A percentile compares a stretch with the other conserved stretches of the same genome.
phyloP scores from a whole-genome alignment of 108 stramenopile genomes.

The Bacterosira constricta region DNA sequence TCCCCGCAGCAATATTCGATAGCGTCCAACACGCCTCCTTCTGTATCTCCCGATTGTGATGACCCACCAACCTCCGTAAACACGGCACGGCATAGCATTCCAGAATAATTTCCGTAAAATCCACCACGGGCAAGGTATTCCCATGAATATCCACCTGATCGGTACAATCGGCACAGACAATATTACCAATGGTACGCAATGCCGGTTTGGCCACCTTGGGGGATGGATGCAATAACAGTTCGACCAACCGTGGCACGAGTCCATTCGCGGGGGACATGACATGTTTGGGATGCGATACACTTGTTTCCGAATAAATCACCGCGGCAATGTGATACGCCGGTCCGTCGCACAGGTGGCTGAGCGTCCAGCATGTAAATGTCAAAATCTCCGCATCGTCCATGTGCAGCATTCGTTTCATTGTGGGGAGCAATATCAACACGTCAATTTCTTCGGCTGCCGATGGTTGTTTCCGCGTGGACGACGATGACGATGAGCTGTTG shows the following conservation, averaged over 20 bases:
- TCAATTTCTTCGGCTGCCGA: slow-evolving; percentile 81
- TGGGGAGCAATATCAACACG: slow-evolving; percentile 77
- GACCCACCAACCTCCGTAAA: slow-evolving; percentile 83
- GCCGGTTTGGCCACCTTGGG: slow-evolving; percentile 96
- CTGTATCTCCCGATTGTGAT: slow-evolving; percentile 94
- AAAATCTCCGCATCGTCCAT: slow-evolving; percentile 89
- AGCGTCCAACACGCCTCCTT: slow-evolving; percentile 99
- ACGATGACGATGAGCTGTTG: slow-evolving; percentile 19
- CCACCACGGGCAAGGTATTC: slow-evolving; percentile 55
- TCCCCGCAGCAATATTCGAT: slow-evolving; percentile 97
- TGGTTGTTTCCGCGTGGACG: slow-evolving; percentile 41
- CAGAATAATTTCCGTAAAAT: slow-evolving; percentile 94
- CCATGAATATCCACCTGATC: slow-evolving; percentile 51
- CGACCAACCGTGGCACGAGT: slow-evolving; percentile 91
- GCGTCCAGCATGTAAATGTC: slow-evolving; percentile 94
- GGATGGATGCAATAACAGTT: slow-evolving; percentile 81
- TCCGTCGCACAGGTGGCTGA: slow-evolving; percentile 95
- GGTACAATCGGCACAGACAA: slow-evolving; percentile 96
- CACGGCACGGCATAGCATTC: slow-evolving; percentile 91
- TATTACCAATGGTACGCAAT: slow-evolving; percentile 94
- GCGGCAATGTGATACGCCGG: slow-evolving; percentile 91
- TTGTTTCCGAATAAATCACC: slow-evolving; percentile 70
- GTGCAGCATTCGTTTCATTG: slow-evolving; percentile 77
- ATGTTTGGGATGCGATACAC: neutral
- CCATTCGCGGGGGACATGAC: slow-evolving; percentile 53